Base-by-base conservation (phyloP, 345 rosid species). In the Mallotus nudiflorus region DNA sequence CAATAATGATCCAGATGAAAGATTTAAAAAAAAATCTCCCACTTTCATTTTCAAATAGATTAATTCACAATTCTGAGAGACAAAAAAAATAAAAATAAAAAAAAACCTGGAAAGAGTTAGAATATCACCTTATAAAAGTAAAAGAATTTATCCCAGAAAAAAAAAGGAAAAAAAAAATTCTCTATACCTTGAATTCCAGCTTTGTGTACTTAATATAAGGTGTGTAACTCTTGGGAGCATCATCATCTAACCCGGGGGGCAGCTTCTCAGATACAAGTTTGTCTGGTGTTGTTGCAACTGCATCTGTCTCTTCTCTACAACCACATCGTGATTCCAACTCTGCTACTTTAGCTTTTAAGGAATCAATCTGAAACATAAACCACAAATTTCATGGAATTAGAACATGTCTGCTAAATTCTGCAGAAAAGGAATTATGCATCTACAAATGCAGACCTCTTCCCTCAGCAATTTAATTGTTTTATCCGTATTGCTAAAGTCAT, bases 151-250 rank as follows among this genome's bases (percentile, higher is more conserved):
- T 42, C 9, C 1, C 9, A 12, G 2, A 42, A 42, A 62, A 31
- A 24, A 27, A 28, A 55, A 71, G 0, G 18, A 42, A 42, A 42
- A 8, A 19, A 31, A 22, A 57, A 35, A 28, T 25, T 62, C 33
- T 74, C 54, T 39, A 71, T 18, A 91, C 99, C 96, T 85, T 85
- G 83, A 95, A 95, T 78, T 85, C 97, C 74, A 95, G 99, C 84
- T 90, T 95, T 64, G 87, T 86, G 77, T 87, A 95, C 72, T 87
- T 95, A 65, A 92, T 89, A 73, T 73, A 84, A 69, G 93, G 97
- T 45, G 93, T 94, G 78, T 85, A 82, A 78, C 90, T 87, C 70
- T 77, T 67, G 69, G 76, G 73, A 35, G 45, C 64, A 66, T 73
- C 66, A 56, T 72, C 80, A 79, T 71, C 86, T 65, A 71, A 72